Evolutionary conservation across 371 early-diverging fungal genomes (phyloP).

Genomic region (Rhizomucor pusillus): DNA sequence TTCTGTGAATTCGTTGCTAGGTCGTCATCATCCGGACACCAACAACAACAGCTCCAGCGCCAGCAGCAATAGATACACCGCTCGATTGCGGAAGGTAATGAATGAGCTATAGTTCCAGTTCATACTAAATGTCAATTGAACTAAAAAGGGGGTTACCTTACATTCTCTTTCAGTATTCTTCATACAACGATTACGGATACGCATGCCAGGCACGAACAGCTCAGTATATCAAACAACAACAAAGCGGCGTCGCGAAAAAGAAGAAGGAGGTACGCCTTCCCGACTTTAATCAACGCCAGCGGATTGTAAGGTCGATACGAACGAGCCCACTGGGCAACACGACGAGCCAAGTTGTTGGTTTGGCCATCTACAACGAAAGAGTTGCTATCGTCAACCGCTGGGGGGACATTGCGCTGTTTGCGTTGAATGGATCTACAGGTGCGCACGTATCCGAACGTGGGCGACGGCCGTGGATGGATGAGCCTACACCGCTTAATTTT

Average conservation of each 20-base stretch:
- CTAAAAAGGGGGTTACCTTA: no score
- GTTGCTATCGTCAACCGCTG: constrained; percentile 38
- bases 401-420: constrained; percentile 43
- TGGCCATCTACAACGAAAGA: constrained; percentile 26
- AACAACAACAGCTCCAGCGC: neutral
- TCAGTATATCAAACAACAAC: constrained; percentile 30
- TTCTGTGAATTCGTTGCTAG: neutral
- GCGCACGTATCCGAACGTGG: constrained; percentile 21
- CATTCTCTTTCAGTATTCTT: constrained; percentile 25
- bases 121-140: no score
- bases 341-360: constrained; percentile 28
- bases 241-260: no score
- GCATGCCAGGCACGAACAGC: constrained; percentile 41
- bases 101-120: no score
- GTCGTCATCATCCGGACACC: constrained; percentile 4
- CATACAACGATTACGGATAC: constrained; percentile 46
- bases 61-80: constrained; percentile 4
- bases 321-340: constrained; percentile 30
- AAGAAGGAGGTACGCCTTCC: constrained; percentile 9
- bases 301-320: constrained; percentile 30
- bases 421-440: constrained; percentile 39
- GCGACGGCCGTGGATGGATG: constrained; percentile 30
- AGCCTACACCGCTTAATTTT: constrained; percentile 4
- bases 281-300: constrained; percentile 19
- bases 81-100: no score